These are phyloP conservation scores for Lasiodiplodia citricola DNA, from an alignment of 2,329 filamentous ascomycete genomes.

Conservation along the genomic window DNA sequence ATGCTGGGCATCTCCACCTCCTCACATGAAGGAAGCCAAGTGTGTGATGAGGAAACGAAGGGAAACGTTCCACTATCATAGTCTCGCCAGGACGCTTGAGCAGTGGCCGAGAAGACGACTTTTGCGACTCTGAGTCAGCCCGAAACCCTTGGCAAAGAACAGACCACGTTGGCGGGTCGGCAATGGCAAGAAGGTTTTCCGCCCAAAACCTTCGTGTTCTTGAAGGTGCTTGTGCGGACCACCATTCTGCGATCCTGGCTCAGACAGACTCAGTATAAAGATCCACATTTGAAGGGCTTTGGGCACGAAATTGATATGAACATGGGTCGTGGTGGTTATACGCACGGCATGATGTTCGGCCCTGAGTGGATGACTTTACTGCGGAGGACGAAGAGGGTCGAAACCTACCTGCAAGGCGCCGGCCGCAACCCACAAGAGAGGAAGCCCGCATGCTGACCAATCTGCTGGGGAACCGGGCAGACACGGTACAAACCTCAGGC, in stretches of 20 bases:
- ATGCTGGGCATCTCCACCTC: not conserved
- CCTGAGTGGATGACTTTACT: not conserved
- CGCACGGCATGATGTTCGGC: not conserved
- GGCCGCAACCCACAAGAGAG: not conserved
- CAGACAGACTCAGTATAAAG: not conserved
- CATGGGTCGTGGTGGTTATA: not conserved
- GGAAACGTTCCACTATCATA: not conserved
- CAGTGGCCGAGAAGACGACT: not conserved
- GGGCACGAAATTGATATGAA: not conserved
- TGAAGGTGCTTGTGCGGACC: slow-evolving; percentile 3
- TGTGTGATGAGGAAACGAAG: not conserved
- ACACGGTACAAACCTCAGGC: not conserved
- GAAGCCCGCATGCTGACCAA: not conserved
- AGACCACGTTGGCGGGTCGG: slow-evolving; percentile 2
- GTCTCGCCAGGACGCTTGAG: not conserved
- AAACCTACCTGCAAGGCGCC: not conserved
- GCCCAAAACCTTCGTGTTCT: not conserved
- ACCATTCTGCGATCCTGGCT: not conserved
- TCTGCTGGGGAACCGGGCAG: not conserved
- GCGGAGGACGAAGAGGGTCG: not conserved
- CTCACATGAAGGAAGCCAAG: not conserved
- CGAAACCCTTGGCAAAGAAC: not conserved
- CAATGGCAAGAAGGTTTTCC: not conserved
- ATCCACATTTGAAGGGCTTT: not conserved
- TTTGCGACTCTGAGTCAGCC: not conserved